Evolutionary conservation across 2,329 filamentous ascomycete species (phyloP), one percentile per base, ranked within the genome.

Genomic region (Hirsutella thompsonii): DNA sequence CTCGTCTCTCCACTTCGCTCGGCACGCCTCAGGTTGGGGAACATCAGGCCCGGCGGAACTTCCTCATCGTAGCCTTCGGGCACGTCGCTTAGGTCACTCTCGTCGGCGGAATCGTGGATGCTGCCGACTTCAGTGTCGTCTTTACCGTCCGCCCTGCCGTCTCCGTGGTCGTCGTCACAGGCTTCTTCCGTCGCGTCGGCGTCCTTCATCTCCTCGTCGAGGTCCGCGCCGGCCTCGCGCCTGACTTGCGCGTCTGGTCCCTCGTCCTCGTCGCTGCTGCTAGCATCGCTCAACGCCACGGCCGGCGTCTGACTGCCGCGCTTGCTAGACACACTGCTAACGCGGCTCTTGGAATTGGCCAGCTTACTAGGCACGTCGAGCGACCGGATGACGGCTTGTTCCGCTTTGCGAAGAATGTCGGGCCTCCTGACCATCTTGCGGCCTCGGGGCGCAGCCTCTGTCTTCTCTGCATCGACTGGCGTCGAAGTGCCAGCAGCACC

Each of bases 31-130:
- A 75, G 50, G 43, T 70, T 70, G 0, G 71, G 70, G 40, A 76
- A 75, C 57, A 76, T 57, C 21, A 77, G 51, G 11, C 65, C 66
- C 2, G 68, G 63, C 1, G 72, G 71, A 23, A 70, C 67, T 33
- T 78, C 70, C 36, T 76, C 71, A 39, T 79, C 72, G 42, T 74
- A 75, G 33, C 70, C 72, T 4, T 70, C 60, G 20, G 76, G 67
- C 4, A 79, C 71, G 45, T 83, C 80, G 40, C 77, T 83, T 0
- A 83, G 63, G 46, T 83, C 79, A 52, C 78, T 83, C 55, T 83
- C 79, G 41, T 81, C 77, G 46, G 74, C 79, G 33, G 72, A 79
- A 45, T 81, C 77, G 44, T 79, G 74, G 8, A 79, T 60, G 44
- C 74, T 84, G 5, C 71, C 73, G 0, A 69, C 43, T 14, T 55